These are phyloP conservation scores for Penicillium rolfsii DNA, from an alignment of 2,329 filamentous ascomycete genomes.

Conservation along the genomic window DNA sequence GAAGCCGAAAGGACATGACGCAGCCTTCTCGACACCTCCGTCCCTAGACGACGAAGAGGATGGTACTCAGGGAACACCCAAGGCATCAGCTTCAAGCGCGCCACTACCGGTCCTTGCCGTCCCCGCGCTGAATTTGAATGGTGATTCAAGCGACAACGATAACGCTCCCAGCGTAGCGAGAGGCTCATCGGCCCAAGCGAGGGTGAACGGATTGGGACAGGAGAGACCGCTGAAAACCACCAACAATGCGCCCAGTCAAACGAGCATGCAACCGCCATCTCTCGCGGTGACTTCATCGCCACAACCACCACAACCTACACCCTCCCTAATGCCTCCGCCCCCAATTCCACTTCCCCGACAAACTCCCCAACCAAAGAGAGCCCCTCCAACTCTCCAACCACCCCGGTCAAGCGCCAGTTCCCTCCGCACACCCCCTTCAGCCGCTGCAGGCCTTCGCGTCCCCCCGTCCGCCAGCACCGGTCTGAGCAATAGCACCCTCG, in stretches of 20 bases:
- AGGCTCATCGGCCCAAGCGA: not conserved
- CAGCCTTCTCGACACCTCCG: constrained; percentile 8
- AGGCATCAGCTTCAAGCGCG: constrained; percentile 35
- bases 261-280: constrained; percentile 13
- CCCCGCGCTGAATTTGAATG: constrained; percentile 39
- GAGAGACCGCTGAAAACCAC: constrained; percentile 2
- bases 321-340: constrained; percentile 42
- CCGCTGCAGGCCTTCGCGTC: constrained; percentile 48
- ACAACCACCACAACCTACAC: constrained; percentile 16
- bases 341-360: constrained; percentile 36
- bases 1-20: constrained; percentile 13
- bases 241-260: constrained; percentile 15
- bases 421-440: constrained; percentile 49
- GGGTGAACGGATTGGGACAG: constrained; percentile 9
- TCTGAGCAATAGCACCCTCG: constrained; percentile 47
- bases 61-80: constrained; percentile 42
- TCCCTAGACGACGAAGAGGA: constrained; percentile 22
- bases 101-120: constrained; percentile 32
- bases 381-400: constrained; percentile 19
- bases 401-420: constrained; percentile 30
- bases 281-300: constrained; percentile 17
- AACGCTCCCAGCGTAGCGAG: constrained; percentile 2
- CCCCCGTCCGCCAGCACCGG: constrained; percentile 42
- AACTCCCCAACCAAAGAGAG: constrained; percentile 28
- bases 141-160: constrained; percentile 16